Conservation (phyloP, 192 early-diverging fungal genomes). For the Linnemannia zychae region DNA sequence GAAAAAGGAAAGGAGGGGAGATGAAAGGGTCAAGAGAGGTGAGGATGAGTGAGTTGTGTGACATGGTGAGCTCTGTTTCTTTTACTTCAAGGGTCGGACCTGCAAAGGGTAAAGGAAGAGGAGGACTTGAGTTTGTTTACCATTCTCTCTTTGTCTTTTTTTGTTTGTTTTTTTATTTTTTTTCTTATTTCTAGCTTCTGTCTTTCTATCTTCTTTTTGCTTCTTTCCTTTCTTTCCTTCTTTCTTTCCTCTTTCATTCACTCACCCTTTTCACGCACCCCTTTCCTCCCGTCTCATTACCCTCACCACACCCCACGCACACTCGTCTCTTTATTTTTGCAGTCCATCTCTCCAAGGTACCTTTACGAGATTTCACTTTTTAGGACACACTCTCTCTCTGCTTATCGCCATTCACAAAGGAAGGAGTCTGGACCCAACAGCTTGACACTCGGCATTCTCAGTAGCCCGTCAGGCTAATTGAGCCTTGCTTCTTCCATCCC, state of each 20-base stretch:
- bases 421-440: not conserved
- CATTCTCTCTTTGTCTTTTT: not conserved
- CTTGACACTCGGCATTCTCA: not conserved
- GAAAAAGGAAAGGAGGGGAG: not conserved
- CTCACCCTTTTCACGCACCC: not conserved
- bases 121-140: slow-evolving; percentile 8
- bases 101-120: not conserved
- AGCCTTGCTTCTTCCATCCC: not conserved
- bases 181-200: not conserved
- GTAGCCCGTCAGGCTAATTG: no score
- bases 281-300: not conserved
- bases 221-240: not conserved
- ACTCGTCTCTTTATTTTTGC: no score
- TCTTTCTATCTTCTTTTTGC: not conserved
- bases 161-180: not conserved
- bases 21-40: not conserved
- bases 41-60: not conserved
- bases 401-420: not conserved
- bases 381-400: not conserved
- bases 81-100: not conserved
- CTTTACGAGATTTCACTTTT: not conserved
- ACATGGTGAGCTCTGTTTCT: slow-evolving; percentile 7
- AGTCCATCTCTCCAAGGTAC: not conserved
- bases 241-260: not conserved
- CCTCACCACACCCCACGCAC: not conserved